Evolutionary conservation across 2,329 filamentous ascomycete species (phyloP), one percentile per base, ranked within the genome.

Genomic region (Pseudocercospora musae): DNA sequence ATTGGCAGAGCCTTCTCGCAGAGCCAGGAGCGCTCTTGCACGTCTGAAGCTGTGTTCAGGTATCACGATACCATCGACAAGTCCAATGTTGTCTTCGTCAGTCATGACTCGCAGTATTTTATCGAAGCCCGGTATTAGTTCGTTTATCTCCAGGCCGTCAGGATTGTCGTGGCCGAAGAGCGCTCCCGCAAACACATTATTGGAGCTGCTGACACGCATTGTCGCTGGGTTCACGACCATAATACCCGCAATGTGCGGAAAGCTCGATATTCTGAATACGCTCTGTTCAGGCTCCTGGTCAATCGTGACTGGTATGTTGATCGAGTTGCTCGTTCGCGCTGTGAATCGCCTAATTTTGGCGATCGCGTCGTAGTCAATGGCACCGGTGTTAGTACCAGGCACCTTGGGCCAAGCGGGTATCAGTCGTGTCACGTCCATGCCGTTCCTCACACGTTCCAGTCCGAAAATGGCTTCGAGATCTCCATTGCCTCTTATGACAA

Each of bases 161-260:
- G 92, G 89, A 66, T 89, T 89, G 69, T 91, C 87, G 74, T 96
- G 88, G 3, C 95, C 95, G 75, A 99, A 99, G 2, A 99, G 82
- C 0, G 93, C 92, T 6, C 91, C 90, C 7, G 91, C 96, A 73
- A 99, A 98, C 20, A 96, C 94, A 2, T 92, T 91, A 75, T 99
- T 99, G 8, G 93, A 95, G 78, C 93, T 97, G 73, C 90, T 90
- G 70, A 99, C 90, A 55, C 86, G 85, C 66, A 98, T 82, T 0
- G 84, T 87, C 29, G 87, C 80, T 1, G 94, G 89, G n/a, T 90
- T 89, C 11, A 99, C 82, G 8, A 99, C 93, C 72, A 99, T 88
- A 71, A 99, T 97, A 54, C 95, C 95, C 59, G 95, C 95, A 77
- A 99, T 97, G 74, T 99, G 94, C 15, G 95, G 95, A 68, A 97